phyloP scores from a whole-genome alignment of 495 filamentous ascomycete genomes.

The Zalerion maritima region DNA sequence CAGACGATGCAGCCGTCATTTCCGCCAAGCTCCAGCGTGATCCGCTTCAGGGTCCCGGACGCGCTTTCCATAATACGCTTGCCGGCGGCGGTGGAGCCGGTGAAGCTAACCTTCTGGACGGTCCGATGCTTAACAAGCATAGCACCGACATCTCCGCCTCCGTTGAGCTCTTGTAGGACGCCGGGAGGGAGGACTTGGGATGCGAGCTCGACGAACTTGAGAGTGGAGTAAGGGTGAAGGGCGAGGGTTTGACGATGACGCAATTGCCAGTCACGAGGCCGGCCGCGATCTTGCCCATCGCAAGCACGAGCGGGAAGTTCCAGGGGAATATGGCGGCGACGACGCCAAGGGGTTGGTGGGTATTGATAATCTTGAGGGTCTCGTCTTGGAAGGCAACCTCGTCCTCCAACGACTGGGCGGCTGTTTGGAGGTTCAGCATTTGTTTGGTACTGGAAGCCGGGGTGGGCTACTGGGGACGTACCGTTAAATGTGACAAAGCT shows the following conservation, averaged over 20 bases:
- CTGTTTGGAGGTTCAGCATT: too few species aligned
- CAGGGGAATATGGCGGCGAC: conserved; percentile 41
- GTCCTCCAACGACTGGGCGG: too few species aligned
- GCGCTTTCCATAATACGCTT: conserved; percentile 37
- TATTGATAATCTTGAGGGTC: too few species aligned
- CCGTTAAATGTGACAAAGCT: too few species aligned
- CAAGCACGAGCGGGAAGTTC: conserved; percentile 44
- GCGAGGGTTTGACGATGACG: conserved; percentile 40
- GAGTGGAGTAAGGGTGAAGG: conserved; percentile 41
- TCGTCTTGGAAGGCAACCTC: too few species aligned
- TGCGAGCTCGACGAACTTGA: conserved; percentile 44
- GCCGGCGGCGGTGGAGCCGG: conserved; percentile 40
- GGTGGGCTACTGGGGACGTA: too few species aligned
- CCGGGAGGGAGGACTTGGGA: conserved; percentile 41
- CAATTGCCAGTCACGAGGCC: conserved; percentile 35
- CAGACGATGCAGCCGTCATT: conserved; percentile 46
- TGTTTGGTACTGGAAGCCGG: too few species aligned
- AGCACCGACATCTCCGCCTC: conserved; percentile 40
- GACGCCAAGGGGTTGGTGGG: conserved; percentile 40
- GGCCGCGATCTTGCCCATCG: conserved; percentile 28
- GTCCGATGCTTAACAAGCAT: conserved; percentile 35
- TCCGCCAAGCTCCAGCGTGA: conserved; percentile 45
- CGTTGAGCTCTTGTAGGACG: conserved; percentile 44
- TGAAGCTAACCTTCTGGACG: conserved; percentile 47
- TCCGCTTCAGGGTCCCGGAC: conserved; percentile 38